Evolutionary conservation across 345 rosid genomes (phyloP).

Genomic region (Citrus hindsii): DNA sequence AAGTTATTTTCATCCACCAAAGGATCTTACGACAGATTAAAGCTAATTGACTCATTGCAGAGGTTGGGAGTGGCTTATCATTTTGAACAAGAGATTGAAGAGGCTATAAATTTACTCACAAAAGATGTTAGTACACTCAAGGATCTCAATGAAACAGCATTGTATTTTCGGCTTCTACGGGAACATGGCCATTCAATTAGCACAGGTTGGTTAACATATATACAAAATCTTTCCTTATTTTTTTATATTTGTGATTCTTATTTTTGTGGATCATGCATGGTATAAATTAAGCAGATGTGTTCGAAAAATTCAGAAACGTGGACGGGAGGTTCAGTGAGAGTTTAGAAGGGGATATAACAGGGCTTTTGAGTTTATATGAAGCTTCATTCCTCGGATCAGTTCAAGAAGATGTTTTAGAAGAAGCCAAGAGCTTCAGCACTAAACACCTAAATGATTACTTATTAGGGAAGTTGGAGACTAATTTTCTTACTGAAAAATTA

Average conservation of each 20-base stretch:
- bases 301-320: too few relatives aligned
- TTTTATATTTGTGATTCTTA: too few relatives aligned
- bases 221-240: too few relatives aligned
- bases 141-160: conserved; percentile 10
- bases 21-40: not conserved
- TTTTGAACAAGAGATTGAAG: conserved; percentile 12
- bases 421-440: too few relatives aligned
- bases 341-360: too few relatives aligned
- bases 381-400: too few relatives aligned
- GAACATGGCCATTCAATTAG: conserved; percentile 4
- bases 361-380: too few relatives aligned
- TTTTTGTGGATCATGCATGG: too few relatives aligned
- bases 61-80: conserved; percentile 13
- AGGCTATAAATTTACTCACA: not conserved
- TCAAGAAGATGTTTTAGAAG: too few relatives aligned
- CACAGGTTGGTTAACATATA: not conserved
- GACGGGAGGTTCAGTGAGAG: too few relatives aligned
- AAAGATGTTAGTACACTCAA: not conserved
- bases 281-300: too few relatives aligned
- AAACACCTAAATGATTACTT: not conserved
- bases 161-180: conserved; percentile 15
- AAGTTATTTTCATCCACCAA: not conserved
- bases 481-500: not conserved
- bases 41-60: conserved; percentile 11
- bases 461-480: not conserved